Evolutionary conservation across 169 alveolate genomes (phyloP).

Genomic region (Blepharisma undulans): DNA sequence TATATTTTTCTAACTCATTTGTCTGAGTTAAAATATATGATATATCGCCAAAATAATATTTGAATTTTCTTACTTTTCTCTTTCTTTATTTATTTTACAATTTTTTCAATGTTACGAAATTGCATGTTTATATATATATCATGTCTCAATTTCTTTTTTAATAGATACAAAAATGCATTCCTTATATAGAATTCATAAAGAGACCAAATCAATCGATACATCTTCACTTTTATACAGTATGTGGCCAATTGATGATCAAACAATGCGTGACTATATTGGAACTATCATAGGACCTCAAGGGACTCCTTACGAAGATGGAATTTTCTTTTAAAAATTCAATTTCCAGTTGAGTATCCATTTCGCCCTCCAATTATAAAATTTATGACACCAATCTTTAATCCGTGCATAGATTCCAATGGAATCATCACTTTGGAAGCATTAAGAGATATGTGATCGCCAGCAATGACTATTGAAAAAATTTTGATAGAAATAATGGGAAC

Average conservation of each 20-base stretch:
- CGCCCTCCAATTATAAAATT: conserved; percentile 43
- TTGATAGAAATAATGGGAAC: conserved; percentile 95
- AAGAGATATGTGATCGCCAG: conserved; percentile 99
- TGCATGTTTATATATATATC: no score
- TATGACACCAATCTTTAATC: conserved; percentile 48
- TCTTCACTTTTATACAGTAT: neutral
- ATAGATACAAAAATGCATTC: no score
- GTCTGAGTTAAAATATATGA: no score
- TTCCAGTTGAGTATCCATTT: conserved; percentile 52
- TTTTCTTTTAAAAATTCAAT: conserved; percentile 36
- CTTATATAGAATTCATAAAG: neutral
- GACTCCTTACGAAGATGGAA: conserved; percentile 48
- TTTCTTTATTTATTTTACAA: no score
- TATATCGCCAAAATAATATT: no score
- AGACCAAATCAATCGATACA: neutral
- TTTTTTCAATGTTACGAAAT: no score
- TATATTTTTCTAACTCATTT: no score
- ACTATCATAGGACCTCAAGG: conserved; percentile 27
- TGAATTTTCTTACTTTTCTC: no score
- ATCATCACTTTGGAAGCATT: conserved; percentile 97
- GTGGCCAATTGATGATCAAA: neutral
- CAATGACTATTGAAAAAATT: conserved; percentile 97
- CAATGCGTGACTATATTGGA: neutral
- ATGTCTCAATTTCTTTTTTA: no score
- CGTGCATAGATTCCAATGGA: conserved; percentile 81